Evolutionary conservation across 768 basidiomycete genomes (phyloP).

Genomic region (Xerocomellus intermedius): DNA sequence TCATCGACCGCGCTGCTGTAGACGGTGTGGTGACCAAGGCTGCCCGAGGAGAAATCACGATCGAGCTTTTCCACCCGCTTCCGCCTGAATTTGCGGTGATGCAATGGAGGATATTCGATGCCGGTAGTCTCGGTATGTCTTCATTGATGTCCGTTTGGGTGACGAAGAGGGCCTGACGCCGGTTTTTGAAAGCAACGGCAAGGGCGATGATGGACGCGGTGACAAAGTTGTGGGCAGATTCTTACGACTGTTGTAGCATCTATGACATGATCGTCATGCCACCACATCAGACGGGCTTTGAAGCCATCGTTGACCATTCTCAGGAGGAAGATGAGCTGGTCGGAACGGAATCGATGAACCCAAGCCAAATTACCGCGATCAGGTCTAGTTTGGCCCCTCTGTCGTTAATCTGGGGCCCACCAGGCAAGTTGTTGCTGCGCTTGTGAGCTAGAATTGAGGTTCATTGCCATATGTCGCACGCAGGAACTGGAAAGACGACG

Average conservation of each 20-base stretch:
- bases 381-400: conserved; percentile 42
- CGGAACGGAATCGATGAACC: conserved; percentile 40
- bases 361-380: conserved; percentile 54
- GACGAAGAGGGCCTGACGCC: conserved; percentile 1
- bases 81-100: conserved; percentile 60
- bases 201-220: conserved; percentile 68
- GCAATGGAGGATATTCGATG: conserved; percentile 65
- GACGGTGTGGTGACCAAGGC: conserved; percentile 62
- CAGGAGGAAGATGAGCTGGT: conserved; percentile 13
- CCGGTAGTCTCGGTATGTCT: conserved; percentile 55
- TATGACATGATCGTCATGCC: conserved; percentile 43
- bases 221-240: conserved; percentile 43
- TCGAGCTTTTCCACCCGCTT: conserved; percentile 53
- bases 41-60: conserved; percentile 50
- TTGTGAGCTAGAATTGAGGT: neutral
- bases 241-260: conserved; percentile 47
- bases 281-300: conserved; percentile 22
- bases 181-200: conserved; percentile 46
- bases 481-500: conserved; percentile 72
- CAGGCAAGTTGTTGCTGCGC: conserved; percentile 38
- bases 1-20: conserved; percentile 44
- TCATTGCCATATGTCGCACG: neutral
- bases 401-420: conserved; percentile 69
- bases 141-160: neutral
- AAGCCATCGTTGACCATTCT: neutral